These are phyloP conservation scores for Protoeuglena noctilucae DNA, from an alignment of 139 green algal species.

Conservation along the genomic window DNA sequence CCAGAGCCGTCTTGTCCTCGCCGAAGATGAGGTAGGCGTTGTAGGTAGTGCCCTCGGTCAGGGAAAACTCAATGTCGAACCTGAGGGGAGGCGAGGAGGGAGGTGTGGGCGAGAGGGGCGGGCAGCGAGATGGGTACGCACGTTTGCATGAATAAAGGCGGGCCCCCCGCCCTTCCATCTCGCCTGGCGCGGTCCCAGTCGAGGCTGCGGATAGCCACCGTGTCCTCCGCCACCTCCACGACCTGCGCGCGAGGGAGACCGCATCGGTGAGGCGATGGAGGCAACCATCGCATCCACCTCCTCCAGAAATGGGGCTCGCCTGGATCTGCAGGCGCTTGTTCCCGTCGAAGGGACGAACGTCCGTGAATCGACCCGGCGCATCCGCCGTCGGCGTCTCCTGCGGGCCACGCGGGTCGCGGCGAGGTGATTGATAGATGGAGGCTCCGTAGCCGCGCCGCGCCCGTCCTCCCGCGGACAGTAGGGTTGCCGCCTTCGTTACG, in stretches of 20 bases:
- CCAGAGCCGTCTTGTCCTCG: conserved; percentile 65
- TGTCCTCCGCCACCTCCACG: conserved; percentile 53
- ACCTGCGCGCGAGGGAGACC: conserved; percentile 80
- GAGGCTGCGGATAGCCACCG: conserved; percentile 71
- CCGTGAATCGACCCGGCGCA: too few relatives aligned
- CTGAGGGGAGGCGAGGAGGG: conserved; percentile 56
- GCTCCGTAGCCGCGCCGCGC: too few relatives aligned
- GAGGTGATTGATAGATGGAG: too few relatives aligned
- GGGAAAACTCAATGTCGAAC: conserved; percentile 90
- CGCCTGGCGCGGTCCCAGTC: conserved; percentile 61
- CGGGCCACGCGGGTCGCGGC: too few relatives aligned
- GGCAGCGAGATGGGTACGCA: not conserved
- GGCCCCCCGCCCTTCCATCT: too few relatives aligned
- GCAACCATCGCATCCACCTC: conserved; percentile 61
- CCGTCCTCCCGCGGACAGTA: too few relatives aligned
- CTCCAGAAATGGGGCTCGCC: not conserved
- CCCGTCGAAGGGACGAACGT: too few relatives aligned
- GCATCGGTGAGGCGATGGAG: conserved; percentile 68
- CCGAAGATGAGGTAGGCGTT: conserved; percentile 91
- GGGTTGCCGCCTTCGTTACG: too few relatives aligned
- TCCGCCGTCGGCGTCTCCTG: too few relatives aligned
- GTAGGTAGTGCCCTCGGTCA: conserved; percentile 80
- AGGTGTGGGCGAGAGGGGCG: too few relatives aligned
- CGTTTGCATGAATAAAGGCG: not conserved
- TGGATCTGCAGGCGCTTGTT: not conserved